These are phyloP conservation scores for Petunia axillaris DNA, from an alignment of 257 asterid genomes.

Conservation along the genomic window DNA sequence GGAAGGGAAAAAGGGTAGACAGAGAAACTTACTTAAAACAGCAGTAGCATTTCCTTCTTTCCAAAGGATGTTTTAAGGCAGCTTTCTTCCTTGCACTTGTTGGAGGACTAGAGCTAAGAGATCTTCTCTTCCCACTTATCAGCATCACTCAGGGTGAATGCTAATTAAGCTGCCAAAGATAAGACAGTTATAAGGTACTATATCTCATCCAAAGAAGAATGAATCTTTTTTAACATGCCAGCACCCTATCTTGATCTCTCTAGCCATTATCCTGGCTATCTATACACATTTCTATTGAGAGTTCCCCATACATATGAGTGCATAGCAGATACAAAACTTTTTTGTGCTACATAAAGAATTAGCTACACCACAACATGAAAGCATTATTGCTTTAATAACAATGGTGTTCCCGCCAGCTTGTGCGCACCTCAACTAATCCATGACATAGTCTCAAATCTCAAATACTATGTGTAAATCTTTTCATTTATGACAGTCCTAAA, in stretches of 20 bases:
- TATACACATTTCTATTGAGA: not conserved
- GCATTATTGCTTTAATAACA: not conserved
- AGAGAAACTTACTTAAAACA: slow-evolving; percentile 59
- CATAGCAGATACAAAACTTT: not conserved
- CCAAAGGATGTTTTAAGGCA: slow-evolving; percentile 76
- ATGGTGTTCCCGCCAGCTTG: no score
- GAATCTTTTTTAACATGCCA: not conserved
- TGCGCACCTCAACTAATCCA: no score
- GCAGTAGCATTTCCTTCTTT: slow-evolving; percentile 72
- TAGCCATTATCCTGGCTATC: not conserved
- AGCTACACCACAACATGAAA: not conserved
- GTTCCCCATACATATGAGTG: slow-evolving; percentile 19
- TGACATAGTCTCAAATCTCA: not conserved
- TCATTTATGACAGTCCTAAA: not conserved
- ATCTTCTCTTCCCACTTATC: slow-evolving; percentile 57
- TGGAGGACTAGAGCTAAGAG: slow-evolving; percentile 72
- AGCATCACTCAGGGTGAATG: not conserved
- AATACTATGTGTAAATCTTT: not conserved
- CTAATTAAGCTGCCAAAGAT: not conserved
- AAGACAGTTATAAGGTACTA: not conserved
- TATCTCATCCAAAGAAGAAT: not conserved
- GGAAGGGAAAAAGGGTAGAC: slow-evolving; percentile 8
- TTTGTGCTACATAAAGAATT: not conserved
- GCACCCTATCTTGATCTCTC: not conserved
- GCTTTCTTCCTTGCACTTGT: slow-evolving; percentile 64